Evolutionary conservation across 768 basidiomycete species (phyloP), one percentile per base, ranked within the genome.

Genomic region (Thelephora ganbajun): DNA sequence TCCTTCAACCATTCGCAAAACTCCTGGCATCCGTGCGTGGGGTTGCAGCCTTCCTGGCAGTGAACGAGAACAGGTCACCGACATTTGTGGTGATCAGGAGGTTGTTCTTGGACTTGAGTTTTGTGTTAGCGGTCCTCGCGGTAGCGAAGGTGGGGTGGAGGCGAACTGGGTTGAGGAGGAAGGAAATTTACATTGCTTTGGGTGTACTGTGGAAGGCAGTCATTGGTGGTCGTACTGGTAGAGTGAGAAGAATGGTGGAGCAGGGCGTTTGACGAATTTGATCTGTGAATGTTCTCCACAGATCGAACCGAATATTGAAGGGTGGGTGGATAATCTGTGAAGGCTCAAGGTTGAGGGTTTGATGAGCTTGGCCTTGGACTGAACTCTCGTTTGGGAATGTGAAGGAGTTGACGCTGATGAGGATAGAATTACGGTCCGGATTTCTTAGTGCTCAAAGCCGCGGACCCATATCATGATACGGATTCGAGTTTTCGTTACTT

Each of bases 61-160:
- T 66, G 48, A 72, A 72, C 54, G 76, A 78, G 53, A 69, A 71
- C 50, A 71, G 76, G 42, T 78, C 83, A 12, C 85, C 86, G 1
- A 68, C 79, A 2, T 67, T 74, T 51, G 71, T 83, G 48, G 68
- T 91, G 47, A 61, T 89, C 39, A 71, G 88, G 49, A 73, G 88
- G 45, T 66, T 91, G 34, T 80, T 81, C 57, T 68, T 91, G 51
- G 88, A 91, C 56, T 63, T 84, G 16, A 83, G 81, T 16, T 91
- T 91, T 61, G 61, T 87, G 19, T 57, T 84, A 36, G 76, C 69
- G 56, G 65, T 83, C 35, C 60, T 89, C n/a, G 69, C 69, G n/a
- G 51, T 78, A 19, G 59, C 80, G 51, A 71, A 75, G 45, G 54
- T 68, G 7, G 50, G 75, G 18, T 91, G 88, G 88, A 72, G 68